These are phyloP conservation scores for Ambrosia hybrid DNA, from an alignment of 140 eudicot species.

Conservation along the genomic window DNA sequence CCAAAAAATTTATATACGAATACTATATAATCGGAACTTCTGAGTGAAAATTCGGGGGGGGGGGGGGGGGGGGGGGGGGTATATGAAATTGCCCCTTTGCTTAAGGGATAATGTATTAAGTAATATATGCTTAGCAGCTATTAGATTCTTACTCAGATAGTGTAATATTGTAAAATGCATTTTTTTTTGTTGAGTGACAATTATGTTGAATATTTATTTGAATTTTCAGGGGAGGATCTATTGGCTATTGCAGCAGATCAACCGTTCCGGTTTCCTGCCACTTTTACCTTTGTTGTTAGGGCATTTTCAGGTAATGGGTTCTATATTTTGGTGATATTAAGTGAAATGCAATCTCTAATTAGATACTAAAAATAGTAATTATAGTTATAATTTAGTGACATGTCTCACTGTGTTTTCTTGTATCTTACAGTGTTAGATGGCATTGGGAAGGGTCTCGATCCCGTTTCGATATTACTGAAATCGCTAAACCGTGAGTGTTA, in stretches of 20 bases:
- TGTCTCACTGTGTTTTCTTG: constrained; percentile 23
- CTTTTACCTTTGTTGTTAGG: constrained; percentile 97
- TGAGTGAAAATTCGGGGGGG: too few relatives aligned
- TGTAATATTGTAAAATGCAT: background rate
- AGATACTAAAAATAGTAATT: background rate
- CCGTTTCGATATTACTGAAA: constrained; percentile 97
- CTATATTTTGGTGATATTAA: background rate
- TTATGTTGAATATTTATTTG: constrained; percentile 14
- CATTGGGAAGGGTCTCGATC: constrained; percentile 98
- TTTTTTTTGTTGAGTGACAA: background rate
- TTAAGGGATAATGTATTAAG: background rate
- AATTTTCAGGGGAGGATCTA: constrained; percentile 84
- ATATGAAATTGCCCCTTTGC: background rate
- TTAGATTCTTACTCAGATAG: background rate
- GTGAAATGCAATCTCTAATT: constrained; percentile 1
- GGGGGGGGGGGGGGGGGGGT: too few relatives aligned
- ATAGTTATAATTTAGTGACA: background rate
- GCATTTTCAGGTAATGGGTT: constrained; percentile 79
- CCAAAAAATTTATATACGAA: too few relatives aligned
- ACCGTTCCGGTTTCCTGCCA: constrained; percentile 95
- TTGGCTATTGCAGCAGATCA: constrained; percentile 95
- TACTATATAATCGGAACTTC: too few relatives aligned
- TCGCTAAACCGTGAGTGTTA: constrained; percentile 95
- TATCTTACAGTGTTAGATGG: constrained; percentile 82
- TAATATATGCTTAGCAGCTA: background rate